Evolutionary conservation across 164 flowering plant genomes (phyloP).

Genomic region (Brasenia schreberi): DNA sequence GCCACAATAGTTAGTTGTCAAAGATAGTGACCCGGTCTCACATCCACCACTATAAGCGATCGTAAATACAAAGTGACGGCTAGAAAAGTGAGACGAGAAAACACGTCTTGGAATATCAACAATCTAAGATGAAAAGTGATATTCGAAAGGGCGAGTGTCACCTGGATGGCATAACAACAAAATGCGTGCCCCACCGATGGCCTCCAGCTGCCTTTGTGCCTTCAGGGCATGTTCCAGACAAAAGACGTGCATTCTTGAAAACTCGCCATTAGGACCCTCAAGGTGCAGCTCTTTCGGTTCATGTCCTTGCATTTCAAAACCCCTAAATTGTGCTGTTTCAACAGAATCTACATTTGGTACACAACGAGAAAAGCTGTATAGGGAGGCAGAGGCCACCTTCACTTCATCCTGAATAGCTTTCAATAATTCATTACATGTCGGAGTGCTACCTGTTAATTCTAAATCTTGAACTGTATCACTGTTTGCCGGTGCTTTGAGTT

Average conservation of each 20-base stretch:
- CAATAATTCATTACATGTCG: no score
- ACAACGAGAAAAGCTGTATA: slow-evolving; percentile 8
- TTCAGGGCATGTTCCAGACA: slow-evolving; percentile 96
- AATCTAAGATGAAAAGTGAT: no score
- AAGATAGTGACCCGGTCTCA: no score
- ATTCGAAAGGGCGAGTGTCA: no score
- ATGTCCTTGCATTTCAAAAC: background rate
- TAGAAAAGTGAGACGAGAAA: no score
- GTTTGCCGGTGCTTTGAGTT: background rate
- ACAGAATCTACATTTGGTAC: slow-evolving; percentile 7
- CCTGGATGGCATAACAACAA: slow-evolving; percentile 88
- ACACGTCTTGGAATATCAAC: no score
- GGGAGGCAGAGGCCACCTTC: slow-evolving; percentile 1
- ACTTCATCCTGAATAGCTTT: background rate
- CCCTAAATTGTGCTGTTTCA: slow-evolving; percentile 12
- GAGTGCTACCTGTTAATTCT: background rate
- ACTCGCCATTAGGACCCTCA: slow-evolving; percentile 47
- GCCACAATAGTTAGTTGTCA: no score
- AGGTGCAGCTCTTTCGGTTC: slow-evolving; percentile 3
- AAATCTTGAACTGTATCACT: background rate
- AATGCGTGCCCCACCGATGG: slow-evolving; percentile 68
- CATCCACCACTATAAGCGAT: no score
- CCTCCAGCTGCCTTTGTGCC: slow-evolving; percentile 65
- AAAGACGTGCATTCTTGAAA: slow-evolving; percentile 74
- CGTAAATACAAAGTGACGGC: no score